Percentiles rank a stretch among this genome's conserved stretches.
phyloP scores from a whole-genome alignment of 805 yeast genomes.

The Kazachstania bromeliacearum region DNA sequence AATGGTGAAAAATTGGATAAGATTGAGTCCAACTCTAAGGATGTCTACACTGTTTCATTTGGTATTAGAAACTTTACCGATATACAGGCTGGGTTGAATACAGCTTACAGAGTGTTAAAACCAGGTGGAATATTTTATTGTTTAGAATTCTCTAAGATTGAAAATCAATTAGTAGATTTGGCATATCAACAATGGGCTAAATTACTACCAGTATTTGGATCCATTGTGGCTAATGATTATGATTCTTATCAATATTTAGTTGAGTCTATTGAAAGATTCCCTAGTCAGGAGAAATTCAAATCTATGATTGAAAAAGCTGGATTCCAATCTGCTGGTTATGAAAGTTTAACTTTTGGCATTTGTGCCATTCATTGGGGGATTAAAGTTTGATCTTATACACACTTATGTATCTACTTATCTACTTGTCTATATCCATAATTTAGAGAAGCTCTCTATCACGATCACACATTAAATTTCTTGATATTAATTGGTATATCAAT shows the following conservation, averaged over 20 bases:
- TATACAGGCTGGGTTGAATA: slow-evolving; percentile 83
- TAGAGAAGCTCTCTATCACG: too few species aligned
- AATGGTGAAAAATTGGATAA: slow-evolving; percentile 85
- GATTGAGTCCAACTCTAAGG: slow-evolving; percentile 81
- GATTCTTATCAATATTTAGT: slow-evolving; percentile 95
- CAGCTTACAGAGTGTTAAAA: slow-evolving; percentile 92
- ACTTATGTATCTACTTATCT: not conserved
- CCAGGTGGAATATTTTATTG: slow-evolving; percentile 98
- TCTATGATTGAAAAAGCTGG: slow-evolving; percentile 92
- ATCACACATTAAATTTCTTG: slow-evolving; percentile 18
- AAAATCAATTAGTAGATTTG: slow-evolving; percentile 63
- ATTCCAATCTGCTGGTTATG: slow-evolving; percentile 88
- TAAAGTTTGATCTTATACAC: slow-evolving; percentile 44
- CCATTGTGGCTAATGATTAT: slow-evolving; percentile 87
- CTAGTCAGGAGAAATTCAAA: slow-evolving; percentile 84
- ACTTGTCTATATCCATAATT: not conserved
- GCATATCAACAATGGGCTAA: slow-evolving; percentile 84
- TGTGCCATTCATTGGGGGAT: slow-evolving; percentile 96
- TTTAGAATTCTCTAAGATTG: slow-evolving; percentile 87
- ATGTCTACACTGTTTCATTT: slow-evolving; percentile 91
- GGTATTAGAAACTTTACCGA: slow-evolving; percentile 96
- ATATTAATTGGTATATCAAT: slow-evolving; percentile 33
- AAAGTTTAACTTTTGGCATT: slow-evolving; percentile 86
- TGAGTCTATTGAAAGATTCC: slow-evolving; percentile 87
- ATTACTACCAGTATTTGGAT: slow-evolving; percentile 88